Evolutionary conservation across 768 basidiomycete species (phyloP).

Genomic region (Dioszegia hungarica): DNA sequence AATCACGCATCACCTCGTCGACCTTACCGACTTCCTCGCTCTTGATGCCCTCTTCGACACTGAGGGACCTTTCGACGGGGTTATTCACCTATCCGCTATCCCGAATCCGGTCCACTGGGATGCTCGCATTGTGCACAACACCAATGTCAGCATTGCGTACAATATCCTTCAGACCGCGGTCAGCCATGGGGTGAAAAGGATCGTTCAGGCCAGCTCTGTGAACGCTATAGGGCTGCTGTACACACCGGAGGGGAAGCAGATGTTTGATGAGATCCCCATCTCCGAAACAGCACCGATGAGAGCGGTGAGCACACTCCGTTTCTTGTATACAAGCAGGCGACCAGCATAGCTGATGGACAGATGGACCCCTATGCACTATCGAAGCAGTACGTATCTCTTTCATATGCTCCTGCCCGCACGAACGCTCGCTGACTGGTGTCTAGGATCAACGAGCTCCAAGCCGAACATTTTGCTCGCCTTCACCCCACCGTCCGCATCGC

Average conservation of each 20-base stretch:
- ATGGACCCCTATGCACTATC: slow-evolving; percentile 32
- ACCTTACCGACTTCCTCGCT: slow-evolving; percentile 10
- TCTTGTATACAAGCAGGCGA: background rate
- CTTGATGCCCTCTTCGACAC: slow-evolving; percentile 15
- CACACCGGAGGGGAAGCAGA: slow-evolving; percentile 19
- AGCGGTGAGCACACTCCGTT: slow-evolving; percentile 17
- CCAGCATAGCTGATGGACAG: slow-evolving; percentile 6
- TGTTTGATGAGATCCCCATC: slow-evolving; percentile 31
- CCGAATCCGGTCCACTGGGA: slow-evolving; percentile 23
- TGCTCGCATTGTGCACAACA: slow-evolving; percentile 29
- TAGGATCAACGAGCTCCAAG: slow-evolving; percentile 64
- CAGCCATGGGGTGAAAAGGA: slow-evolving; percentile 27
- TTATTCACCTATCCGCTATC: slow-evolving; percentile 43
- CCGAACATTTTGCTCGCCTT: slow-evolving; percentile 61
- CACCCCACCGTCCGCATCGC: slow-evolving; percentile 62
- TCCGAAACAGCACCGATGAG: slow-evolving; percentile 21
- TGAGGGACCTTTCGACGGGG: slow-evolving; percentile 20
- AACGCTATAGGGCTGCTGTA: slow-evolving; percentile 38
- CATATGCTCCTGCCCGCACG: too few species aligned
- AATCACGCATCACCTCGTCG: slow-evolving; percentile 9
- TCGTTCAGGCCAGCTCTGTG: slow-evolving; percentile 42
- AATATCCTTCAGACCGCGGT: slow-evolving; percentile 38
- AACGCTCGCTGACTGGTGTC: too few species aligned
- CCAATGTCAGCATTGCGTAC: slow-evolving; percentile 33
- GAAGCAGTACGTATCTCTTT: slow-evolving; percentile 28